These are phyloP conservation scores for Pyricularia sp. DNA, from an alignment of 2,329 filamentous ascomycete genomes.

Conservation along the genomic window DNA sequence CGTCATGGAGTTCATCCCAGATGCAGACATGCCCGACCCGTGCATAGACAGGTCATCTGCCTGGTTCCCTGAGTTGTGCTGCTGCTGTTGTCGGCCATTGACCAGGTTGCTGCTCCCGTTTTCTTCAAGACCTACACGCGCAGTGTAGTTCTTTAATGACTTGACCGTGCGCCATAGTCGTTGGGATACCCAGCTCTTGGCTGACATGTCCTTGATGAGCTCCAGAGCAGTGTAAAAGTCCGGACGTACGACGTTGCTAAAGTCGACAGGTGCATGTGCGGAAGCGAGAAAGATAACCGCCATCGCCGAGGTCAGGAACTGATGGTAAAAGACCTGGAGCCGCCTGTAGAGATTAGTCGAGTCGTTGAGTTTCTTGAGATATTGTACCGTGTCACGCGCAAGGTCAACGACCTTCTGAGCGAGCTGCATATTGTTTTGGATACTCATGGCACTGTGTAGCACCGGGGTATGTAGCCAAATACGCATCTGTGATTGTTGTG, in stretches of 20 bases:
- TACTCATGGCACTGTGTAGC: slow-evolving; percentile 74
- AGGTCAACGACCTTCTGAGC: slow-evolving; percentile 68
- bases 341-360: slow-evolving; percentile 62
- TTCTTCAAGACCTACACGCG: slow-evolving; percentile 53
- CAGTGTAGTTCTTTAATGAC: slow-evolving; percentile 62
- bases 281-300: slow-evolving; percentile 70
- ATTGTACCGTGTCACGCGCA: slow-evolving; percentile 67
- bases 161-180: slow-evolving; percentile 65
- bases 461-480: slow-evolving; percentile 84
- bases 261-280: slow-evolving; percentile 63
- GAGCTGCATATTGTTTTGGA: slow-evolving; percentile 63
- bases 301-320: slow-evolving; percentile 67
- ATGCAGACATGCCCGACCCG: not conserved
- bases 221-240: slow-evolving; percentile 76
- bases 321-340: slow-evolving; percentile 71
- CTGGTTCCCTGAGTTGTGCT: not conserved
- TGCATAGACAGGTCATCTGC: not conserved
- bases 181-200: slow-evolving; percentile 62
- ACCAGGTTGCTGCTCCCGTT: slow-evolving; percentile 42
- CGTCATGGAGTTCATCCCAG: not conserved
- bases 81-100: slow-evolving; percentile 31
- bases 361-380: slow-evolving; percentile 61
- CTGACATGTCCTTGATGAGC: slow-evolving; percentile 62
- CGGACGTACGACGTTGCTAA: slow-evolving; percentile 57
- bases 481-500: slow-evolving; percentile 44